These are phyloP conservation scores for Smallanthus sonchifolius DNA, from an alignment of 129 eudicot genomes.

Conservation along the genomic window DNA sequence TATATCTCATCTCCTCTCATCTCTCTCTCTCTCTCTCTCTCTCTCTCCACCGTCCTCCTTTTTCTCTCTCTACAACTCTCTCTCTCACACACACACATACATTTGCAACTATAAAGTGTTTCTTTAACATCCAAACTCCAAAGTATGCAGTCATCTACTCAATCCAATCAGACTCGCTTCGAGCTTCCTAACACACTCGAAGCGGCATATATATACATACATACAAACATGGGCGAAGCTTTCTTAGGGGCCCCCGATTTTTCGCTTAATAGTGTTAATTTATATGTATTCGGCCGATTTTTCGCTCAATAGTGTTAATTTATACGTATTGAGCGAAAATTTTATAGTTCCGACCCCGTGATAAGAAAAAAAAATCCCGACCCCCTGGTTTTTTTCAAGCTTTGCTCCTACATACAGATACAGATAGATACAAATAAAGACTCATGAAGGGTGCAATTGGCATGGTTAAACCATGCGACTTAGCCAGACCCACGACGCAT, in stretches of 20 bases:
- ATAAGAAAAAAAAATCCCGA: too few species aligned
- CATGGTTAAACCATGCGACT: slow-evolving; percentile 43
- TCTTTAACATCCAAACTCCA: background rate
- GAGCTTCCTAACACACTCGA: background rate
- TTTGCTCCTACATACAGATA: too few species aligned
- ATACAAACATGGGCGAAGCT: too few species aligned
- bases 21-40: background rate
- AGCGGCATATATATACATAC: too few species aligned
- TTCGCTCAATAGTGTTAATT: too few species aligned
- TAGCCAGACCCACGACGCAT: slow-evolving; percentile 13
- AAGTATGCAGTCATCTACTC: background rate
- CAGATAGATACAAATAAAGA: background rate
- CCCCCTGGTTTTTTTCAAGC: too few species aligned
- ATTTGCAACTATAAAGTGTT: background rate
- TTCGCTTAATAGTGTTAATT: too few species aligned
- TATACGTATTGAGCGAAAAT: too few species aligned
- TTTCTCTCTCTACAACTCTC: background rate
- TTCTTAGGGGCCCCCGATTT: too few species aligned
- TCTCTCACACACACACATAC: background rate
- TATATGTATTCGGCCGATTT: too few species aligned
- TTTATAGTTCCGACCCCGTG: too few species aligned
- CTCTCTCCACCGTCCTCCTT: background rate
- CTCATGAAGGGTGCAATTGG: slow-evolving; percentile 42
- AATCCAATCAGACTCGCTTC: background rate
- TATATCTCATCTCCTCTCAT: background rate